Conservation (phyloP, 305 asterid species). For the Vinca major region DNA sequence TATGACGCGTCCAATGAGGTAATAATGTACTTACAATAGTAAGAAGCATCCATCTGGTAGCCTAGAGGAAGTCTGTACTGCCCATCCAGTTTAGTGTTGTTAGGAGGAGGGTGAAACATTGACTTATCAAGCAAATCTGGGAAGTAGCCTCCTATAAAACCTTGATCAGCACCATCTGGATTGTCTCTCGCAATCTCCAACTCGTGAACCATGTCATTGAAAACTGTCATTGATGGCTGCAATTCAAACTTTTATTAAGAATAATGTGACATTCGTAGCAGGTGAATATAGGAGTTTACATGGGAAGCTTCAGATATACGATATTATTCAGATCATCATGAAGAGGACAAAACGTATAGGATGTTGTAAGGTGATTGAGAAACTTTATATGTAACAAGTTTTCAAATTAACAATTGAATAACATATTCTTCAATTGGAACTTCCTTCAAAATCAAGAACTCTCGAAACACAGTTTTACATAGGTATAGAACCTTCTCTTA, state of each 20-base stretch:
- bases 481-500: conserved; percentile 11
- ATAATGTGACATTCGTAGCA: not conserved
- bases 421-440: not conserved
- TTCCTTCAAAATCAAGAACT: not conserved
- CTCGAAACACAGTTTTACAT: no score
- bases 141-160: conserved; percentile 72
- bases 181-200: conserved; percentile 47
- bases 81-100: conserved; percentile 66
- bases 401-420: not conserved
- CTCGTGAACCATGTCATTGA: conserved; percentile 76
- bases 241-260: conserved; percentile 5
- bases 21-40: conserved; percentile 55
- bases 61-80: conserved; percentile 79
- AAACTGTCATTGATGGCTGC: conserved; percentile 69
- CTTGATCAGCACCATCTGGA: conserved; percentile 97
- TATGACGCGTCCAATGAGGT: no score
- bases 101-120: conserved; percentile 54
- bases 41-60: conserved; percentile 97
- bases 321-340: not conserved
- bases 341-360: not conserved
- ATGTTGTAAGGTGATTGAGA: not conserved
- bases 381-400: not conserved
- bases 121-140: conserved; percentile 67
- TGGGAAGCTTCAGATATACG: not conserved
- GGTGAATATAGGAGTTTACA: not conserved